These are phyloP conservation scores for Coemansia sp. DNA, from an alignment of 192 early-diverging fungal genomes.

Conservation along the genomic window DNA sequence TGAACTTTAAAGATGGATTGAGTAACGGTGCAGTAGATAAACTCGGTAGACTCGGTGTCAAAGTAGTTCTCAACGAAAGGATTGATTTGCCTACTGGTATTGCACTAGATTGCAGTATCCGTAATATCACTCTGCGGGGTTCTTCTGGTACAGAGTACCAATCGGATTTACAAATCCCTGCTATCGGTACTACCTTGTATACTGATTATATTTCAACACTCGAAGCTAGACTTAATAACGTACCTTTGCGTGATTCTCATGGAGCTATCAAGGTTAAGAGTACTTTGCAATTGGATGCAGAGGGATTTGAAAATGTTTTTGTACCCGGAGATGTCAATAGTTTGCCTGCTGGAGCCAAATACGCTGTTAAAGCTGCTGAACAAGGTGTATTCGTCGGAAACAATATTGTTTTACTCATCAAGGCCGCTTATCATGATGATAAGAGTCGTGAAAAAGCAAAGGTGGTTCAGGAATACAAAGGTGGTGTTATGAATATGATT, in stretches of 20 bases:
- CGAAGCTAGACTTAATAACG: conserved; percentile 18
- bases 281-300: conserved; percentile 48
- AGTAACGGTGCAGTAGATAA: conserved; percentile 40
- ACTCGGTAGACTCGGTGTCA: conserved; percentile 43
- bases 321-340: conserved; percentile 54
- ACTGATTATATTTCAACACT: conserved; percentile 50
- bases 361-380: conserved; percentile 16
- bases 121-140: conserved; percentile 43
- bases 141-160: conserved; percentile 41
- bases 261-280: conserved; percentile 46
- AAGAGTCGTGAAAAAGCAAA: neutral
- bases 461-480: conserved; percentile 21
- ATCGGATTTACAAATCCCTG: conserved; percentile 57
- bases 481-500: conserved; percentile 18
- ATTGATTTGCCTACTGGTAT: conserved; percentile 31
- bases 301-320: conserved; percentile 44
- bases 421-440: conserved; percentile 5
- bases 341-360: conserved; percentile 29
- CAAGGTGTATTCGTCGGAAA: conserved; percentile 17
- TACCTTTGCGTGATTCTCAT: conserved; percentile 19
- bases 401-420: conserved; percentile 29
- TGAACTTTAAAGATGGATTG: conserved; percentile 43
- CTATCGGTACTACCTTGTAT: conserved; percentile 41
- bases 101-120: conserved; percentile 31
- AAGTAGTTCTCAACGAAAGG: conserved; percentile 53